These are phyloP conservation scores for Lactifluus rugatus DNA, from an alignment of 768 basidiomycete species.

Conservation along the genomic window DNA sequence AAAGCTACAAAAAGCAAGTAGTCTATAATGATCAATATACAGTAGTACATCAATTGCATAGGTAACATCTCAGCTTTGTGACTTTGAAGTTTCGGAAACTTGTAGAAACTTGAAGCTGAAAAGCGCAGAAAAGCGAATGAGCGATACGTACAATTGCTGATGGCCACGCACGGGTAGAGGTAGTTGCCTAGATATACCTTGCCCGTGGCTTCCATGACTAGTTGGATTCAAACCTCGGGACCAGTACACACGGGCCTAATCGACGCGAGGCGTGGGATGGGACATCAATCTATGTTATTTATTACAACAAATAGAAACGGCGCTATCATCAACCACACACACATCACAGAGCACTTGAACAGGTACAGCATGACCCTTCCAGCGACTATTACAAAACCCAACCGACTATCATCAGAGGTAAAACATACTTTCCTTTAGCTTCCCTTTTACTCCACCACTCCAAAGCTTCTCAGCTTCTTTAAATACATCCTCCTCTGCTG, in stretches of 20 bases:
- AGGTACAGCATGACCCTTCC: background rate
- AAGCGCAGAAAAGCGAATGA: too few species aligned
- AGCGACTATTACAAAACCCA: background rate
- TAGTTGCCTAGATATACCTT: background rate
- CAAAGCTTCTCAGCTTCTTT: constrained; percentile 47
- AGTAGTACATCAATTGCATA: too few species aligned
- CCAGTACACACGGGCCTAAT: background rate
- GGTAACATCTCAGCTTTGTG: too few species aligned
- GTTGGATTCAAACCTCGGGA: background rate
- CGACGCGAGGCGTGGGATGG: background rate
- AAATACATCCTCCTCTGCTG: constrained; percentile 40
- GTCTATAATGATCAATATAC: too few species aligned
- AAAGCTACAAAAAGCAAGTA: too few species aligned
- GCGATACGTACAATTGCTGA: too few species aligned
- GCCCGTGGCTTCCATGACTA: background rate
- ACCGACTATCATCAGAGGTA: constrained; percentile 40
- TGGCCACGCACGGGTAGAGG: too few species aligned
- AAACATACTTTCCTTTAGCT: constrained; percentile 64
- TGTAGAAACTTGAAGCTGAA: too few species aligned
- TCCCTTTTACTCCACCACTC: constrained; percentile 43
- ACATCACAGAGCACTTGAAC: background rate
- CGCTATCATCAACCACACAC: background rate
- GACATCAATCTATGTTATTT: background rate
- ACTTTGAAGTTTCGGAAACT: too few species aligned
- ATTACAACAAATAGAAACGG: background rate